Conservation (phyloP, 1,139 yeast genomes). For the Dujonia santamariae region DNA sequence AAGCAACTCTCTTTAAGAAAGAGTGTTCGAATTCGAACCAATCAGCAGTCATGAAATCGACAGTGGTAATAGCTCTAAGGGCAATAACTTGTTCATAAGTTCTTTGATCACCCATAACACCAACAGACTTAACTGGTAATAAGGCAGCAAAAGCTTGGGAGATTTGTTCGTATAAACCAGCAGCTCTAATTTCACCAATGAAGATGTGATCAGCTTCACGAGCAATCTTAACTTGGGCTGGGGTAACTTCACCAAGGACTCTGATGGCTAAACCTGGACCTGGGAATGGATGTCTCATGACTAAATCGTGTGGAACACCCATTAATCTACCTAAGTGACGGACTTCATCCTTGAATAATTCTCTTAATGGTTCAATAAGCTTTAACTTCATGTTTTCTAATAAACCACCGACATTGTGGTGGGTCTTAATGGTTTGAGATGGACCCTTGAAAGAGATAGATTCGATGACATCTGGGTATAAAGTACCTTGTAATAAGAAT, state of each 20-base stretch:
- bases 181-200: slow-evolving; percentile 91
- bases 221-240: slow-evolving; percentile 89
- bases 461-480: slow-evolving; percentile 98
- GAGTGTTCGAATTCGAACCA: slow-evolving; percentile 94
- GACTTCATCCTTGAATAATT: slow-evolving; percentile 97
- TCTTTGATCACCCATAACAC: slow-evolving; percentile 99
- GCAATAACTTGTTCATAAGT: slow-evolving; percentile 99
- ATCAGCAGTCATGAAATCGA: slow-evolving; percentile 99
- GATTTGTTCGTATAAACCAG: slow-evolving; percentile 88
- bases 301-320: slow-evolving; percentile 95
- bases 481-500: slow-evolving; percentile 92
- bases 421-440: slow-evolving; percentile 98
- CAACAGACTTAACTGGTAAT: slow-evolving; percentile 96
- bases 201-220: slow-evolving; percentile 95
- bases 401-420: slow-evolving; percentile 98
- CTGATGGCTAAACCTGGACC: slow-evolving; percentile 99
- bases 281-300: slow-evolving; percentile 99
- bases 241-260: slow-evolving; percentile 94
- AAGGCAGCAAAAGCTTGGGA: slow-evolving; percentile 98
- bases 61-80: slow-evolving; percentile 94
- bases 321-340: slow-evolving; percentile 91
- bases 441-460: slow-evolving; percentile 99
- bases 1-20: slow-evolving; percentile 88
- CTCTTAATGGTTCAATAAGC: slow-evolving; percentile 97
- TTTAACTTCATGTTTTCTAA: slow-evolving; percentile 97